Base-by-base conservation (phyloP, 148 eudicot species). In the Beta vulgaris region DNA sequence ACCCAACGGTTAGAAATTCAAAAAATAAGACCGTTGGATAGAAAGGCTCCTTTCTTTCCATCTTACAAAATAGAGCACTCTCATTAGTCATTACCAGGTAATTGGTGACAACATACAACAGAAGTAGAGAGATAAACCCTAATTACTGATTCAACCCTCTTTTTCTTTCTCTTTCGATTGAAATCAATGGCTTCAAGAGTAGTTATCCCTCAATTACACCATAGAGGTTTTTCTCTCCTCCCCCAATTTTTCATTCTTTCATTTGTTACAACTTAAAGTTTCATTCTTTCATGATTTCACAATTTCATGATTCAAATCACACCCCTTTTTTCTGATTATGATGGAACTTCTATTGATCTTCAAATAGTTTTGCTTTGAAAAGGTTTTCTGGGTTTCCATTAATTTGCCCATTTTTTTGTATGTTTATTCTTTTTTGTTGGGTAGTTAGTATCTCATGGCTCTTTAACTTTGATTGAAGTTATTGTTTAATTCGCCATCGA, bases 21-120 rank as follows among this genome's bases (percentile, higher is more conserved):
- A 80, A 82, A 39, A 77, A 80, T 77, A 68, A 57, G 86, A 88
- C 91, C 91, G 91, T 88, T 88, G 79, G 49, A 44, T 42, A 61
- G 29, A 72, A 76, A n/a, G n/a, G 35, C 83, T 74, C 73, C 82
- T 39, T 55, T 62, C 62, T 44, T n/a, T 36, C 40, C 65, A 6
- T 51, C 82, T 84, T 78, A 61, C 70, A 81, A 80, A 80, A 48
- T 62, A 77, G 79, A 81, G 71, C 71, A 61, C 49, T 19, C n/a
- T n/a, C n/a, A n/a, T n/a, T n/a, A n/a, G n/a, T n/a, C n/a, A n/a
- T n/a, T n/a, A n/a, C n/a, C n/a, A n/a, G n/a, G n/a, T n/a, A n/a
- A n/a, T n/a, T n/a, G n/a, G n/a, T 48, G 3, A 64, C 6, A 31
- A 78, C 21, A n/a, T n/a, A 19, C 36, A 26, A 11, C 26, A 11